Evolutionary conservation across 2,329 filamentous ascomycete genomes (phyloP), one percentile per base, ranked within the genome.

Genomic region (Thelonectria rubi): DNA sequence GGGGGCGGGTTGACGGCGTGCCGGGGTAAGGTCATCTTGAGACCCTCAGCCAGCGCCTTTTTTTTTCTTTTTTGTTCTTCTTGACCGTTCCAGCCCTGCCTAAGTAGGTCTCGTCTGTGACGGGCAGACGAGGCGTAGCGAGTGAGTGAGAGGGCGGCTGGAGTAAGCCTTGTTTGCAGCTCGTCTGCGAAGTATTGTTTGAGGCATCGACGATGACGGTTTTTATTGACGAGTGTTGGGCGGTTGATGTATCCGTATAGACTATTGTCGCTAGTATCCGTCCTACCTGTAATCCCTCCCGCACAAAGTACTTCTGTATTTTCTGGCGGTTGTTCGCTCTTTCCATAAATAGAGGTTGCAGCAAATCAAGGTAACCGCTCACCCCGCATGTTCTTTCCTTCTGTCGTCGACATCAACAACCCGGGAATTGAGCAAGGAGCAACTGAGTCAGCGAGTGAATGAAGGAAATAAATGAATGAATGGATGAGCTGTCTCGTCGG

Each of bases 1-100:
- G 60, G 61, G 51, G 57, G 48, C 55, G 53, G 58, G 57, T 61
- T 56, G 59, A 55, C 49, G 49, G 59, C 64, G 58, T 52, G 34
- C 34, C 9, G 34, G 34, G 34, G 34, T 37, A 37, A 37, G 34
- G 34, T 37, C 34, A 37, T 37, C 34, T 37, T 37, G 12, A 34
- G 43, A 39, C 17, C 45, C 46, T 52, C 53, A 53, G 48, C 49
- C 32, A 46, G 53, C 42, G 40, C 42, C 34, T 34, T 20, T 30
- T 46, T 57, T 51, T 15, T 30, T 30, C 26, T 30, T 30, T 30
- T 30, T 30, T 9, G 26, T 30, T 30, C 26, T 30, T 40, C 30
- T 15, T 57, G 55, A 40, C 52, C 34, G 45, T 52, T 51, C 53
- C 37, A 49, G 50, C 42, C 53, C 58, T 53, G 53, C 49, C 42